These are phyloP conservation scores for Zasmidium cellare DNA, from an alignment of 2,329 filamentous ascomycete species.

Conservation along the genomic window DNA sequence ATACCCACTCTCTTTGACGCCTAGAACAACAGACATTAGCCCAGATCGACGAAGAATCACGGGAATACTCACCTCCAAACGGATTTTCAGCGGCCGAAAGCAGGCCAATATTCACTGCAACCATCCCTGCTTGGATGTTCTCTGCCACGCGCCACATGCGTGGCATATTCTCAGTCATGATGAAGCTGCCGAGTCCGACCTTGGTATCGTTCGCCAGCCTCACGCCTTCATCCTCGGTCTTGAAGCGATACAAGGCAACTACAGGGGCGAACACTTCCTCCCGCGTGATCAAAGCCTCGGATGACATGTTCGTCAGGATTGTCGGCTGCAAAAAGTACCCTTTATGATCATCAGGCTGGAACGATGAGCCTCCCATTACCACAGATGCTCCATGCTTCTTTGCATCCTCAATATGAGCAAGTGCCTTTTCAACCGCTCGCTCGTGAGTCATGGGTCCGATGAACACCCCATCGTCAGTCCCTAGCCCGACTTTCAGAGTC, in stretches of 20 bases:
- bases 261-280: slow-evolving; percentile 98
- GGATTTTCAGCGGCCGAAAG: slow-evolving; percentile 27
- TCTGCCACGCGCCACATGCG: slow-evolving; percentile 62
- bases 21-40: background rate
- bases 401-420: slow-evolving; percentile 78
- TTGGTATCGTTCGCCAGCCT: slow-evolving; percentile 76
- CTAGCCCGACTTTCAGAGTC: slow-evolving; percentile 20
- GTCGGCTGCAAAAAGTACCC: slow-evolving; percentile 87
- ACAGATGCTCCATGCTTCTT: slow-evolving; percentile 74
- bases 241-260: slow-evolving; percentile 83
- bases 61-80: slow-evolving; percentile 22
- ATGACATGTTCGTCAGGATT: slow-evolving; percentile 81
- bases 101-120: slow-evolving; percentile 62
- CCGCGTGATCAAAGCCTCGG: slow-evolving; percentile 76
- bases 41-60: background rate
- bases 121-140: slow-evolving; percentile 79
- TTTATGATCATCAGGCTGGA: slow-evolving; percentile 26
- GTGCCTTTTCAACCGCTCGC: slow-evolving; percentile 76
- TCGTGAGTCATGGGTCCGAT: slow-evolving; percentile 78
- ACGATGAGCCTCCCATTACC: slow-evolving; percentile 62
- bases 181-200: slow-evolving; percentile 91
- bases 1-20: slow-evolving; percentile 53
- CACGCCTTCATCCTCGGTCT: slow-evolving; percentile 86
- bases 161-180: slow-evolving; percentile 69
- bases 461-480: slow-evolving; percentile 15